phyloP scores from a whole-genome alignment of 2,329 filamentous ascomycete genomes.

The Aureobasidium sp. region DNA sequence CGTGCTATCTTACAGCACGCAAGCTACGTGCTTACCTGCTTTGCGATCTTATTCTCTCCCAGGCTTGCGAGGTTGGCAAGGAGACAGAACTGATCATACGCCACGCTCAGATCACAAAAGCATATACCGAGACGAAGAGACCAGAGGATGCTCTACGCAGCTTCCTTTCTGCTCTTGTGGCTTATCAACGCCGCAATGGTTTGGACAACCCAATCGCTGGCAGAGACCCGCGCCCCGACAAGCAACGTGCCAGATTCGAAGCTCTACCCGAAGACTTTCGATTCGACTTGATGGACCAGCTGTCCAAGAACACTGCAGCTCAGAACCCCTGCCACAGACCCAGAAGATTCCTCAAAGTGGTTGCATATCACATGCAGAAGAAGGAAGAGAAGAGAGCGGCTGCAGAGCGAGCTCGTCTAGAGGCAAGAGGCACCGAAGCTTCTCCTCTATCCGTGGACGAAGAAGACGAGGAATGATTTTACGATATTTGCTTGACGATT shows the following conservation, averaged over 20 bases:
- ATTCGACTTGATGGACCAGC: not conserved
- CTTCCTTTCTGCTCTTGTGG: not conserved
- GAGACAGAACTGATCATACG: not conserved
- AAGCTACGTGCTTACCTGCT: not conserved
- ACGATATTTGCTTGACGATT: not conserved
- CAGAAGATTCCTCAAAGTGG: not conserved
- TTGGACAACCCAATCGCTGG: not conserved
- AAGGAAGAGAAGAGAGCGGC: not conserved
- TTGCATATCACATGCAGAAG: not conserved
- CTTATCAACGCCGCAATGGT: not conserved
- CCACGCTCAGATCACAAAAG: not conserved
- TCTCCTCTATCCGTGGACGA: not conserved
- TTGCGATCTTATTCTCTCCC: not conserved
- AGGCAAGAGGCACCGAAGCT: not conserved
- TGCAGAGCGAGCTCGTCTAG: not conserved
- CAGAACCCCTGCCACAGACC: not conserved
- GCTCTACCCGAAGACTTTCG: not conserved
- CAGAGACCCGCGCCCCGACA: not conserved
- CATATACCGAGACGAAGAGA: not conserved
- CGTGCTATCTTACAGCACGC: not conserved
- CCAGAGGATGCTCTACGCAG: not conserved
- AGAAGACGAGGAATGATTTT: not conserved
- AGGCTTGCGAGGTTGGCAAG: not conserved
- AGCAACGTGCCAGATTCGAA: not conserved
- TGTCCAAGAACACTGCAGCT: not conserved